phyloP scores from a whole-genome alignment of 2,329 filamentous ascomycete species.

The Alternaria solani region DNA sequence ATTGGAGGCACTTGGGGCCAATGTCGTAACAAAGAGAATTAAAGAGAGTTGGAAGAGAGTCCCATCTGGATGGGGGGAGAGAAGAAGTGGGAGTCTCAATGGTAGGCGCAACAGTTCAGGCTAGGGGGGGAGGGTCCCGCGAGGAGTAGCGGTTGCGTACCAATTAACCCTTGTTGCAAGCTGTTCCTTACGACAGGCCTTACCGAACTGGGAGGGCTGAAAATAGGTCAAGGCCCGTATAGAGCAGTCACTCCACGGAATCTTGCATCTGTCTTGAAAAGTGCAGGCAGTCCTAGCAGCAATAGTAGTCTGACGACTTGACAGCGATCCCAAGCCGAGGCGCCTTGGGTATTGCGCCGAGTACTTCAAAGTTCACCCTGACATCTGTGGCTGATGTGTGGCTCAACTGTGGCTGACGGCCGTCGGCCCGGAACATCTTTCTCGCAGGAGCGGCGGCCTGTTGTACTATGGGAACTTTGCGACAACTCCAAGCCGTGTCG shows the following conservation, averaged over 20 bases:
- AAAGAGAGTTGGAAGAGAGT: conserved; percentile 49
- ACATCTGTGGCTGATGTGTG: conserved; percentile 6
- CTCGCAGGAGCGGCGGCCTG: conserved; percentile 10
- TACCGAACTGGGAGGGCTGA: conserved; percentile 32
- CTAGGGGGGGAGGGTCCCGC: conserved; percentile 35
- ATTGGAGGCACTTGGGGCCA: conserved; percentile 6
- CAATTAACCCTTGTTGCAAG: conserved; percentile 45
- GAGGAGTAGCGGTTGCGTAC: conserved; percentile 29
- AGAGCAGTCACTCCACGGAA: neutral
- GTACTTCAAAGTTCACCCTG: conserved; percentile 12
- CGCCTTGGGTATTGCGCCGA: conserved; percentile 18
- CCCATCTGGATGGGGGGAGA: conserved; percentile 30
- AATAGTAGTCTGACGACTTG: neutral
- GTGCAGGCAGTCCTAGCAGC: neutral
- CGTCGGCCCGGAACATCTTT: conserved; percentile 13
- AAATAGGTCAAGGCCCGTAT: conserved; percentile 24
- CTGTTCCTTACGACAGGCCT: conserved; percentile 28
- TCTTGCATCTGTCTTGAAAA: neutral
- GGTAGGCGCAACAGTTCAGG: conserved; percentile 35
- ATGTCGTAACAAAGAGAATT: conserved; percentile 26
- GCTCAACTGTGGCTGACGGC: conserved; percentile 15
- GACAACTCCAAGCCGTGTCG: conserved; percentile 13
- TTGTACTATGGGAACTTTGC: conserved; percentile 17
- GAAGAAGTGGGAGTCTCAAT: conserved; percentile 27
- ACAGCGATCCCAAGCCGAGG: conserved; percentile 5